Evolutionary conservation across 768 basidiomycete species (phyloP).

Genomic region (Russula olivacea): DNA sequence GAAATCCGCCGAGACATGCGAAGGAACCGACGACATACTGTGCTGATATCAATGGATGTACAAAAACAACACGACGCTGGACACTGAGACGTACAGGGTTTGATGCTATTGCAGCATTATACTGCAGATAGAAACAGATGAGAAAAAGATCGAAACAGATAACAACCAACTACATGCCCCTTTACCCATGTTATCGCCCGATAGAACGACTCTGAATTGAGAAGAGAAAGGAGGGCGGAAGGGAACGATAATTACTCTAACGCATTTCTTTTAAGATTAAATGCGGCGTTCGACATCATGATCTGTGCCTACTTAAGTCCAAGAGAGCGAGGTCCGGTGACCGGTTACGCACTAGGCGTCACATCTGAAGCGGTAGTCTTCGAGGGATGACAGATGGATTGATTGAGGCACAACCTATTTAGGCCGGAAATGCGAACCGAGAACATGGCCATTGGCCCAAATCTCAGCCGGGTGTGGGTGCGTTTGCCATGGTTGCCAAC

Average conservation of each 20-base stretch:
- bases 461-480: no score
- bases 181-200: conserved; percentile 28
- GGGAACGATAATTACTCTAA: neutral
- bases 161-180: conserved; percentile 24
- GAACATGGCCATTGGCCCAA: no score
- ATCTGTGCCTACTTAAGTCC: neutral
- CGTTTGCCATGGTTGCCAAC: no score
- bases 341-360: neutral
- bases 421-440: no score
- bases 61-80: neutral
- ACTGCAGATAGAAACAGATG: conserved; percentile 32
- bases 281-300: neutral
- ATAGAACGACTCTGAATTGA: no score
- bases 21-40: conserved; percentile 76
- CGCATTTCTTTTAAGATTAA: neutral
- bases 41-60: neutral
- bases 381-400: neutral
- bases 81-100: conserved; percentile 43
- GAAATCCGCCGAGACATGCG: conserved; percentile 74
- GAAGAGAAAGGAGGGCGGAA: neutral
- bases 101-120: conserved; percentile 48
- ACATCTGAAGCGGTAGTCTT: neutral
- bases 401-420: no score
- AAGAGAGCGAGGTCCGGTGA: neutral
- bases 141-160: neutral